Percentiles rank a stretch among this genome's conserved stretches.
phyloP scores from a whole-genome alignment of 768 basidiomycete species.

The Leccinum variicolor region DNA sequence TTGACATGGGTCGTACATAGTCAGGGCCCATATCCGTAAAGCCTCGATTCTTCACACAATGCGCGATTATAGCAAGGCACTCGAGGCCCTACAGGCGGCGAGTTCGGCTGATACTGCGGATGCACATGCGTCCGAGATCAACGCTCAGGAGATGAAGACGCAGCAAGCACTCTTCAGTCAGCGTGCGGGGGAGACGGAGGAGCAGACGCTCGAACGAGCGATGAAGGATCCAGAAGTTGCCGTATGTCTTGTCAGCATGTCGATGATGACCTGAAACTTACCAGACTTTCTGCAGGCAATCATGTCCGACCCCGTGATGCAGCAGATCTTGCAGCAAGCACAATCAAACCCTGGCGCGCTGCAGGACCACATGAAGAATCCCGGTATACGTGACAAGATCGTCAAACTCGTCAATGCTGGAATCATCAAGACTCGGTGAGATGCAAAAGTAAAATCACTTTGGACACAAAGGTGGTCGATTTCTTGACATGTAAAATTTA shows the following conservation, averaged over 20 bases:
- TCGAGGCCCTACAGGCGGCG: conserved; percentile 80
- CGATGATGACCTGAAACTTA: conserved; percentile 4
- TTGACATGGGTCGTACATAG: conserved; percentile 23
- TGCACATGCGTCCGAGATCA: conserved; percentile 83
- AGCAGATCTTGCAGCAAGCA: conserved; percentile 91
- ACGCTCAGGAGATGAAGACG: conserved; percentile 74
- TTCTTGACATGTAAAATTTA: conserved; percentile 20
- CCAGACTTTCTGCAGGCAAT: conserved; percentile 50
- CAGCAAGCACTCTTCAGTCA: conserved; percentile 77
- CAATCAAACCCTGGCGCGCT: conserved; percentile 85
- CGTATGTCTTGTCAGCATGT: conserved; percentile 42
- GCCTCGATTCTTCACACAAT: conserved; percentile 79
- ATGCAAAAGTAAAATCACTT: neutral
- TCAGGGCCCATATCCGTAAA: conserved; percentile 97
- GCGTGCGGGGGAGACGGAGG: conserved; percentile 82
- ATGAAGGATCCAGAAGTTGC: conserved; percentile 98
- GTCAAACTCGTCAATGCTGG: conserved; percentile 90
- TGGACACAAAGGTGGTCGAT: conserved; percentile 11
- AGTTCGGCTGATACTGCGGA: conserved; percentile 73
- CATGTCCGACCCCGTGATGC: conserved; percentile 91
- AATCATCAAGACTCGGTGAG: conserved; percentile 83
- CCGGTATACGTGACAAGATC: conserved; percentile 74
- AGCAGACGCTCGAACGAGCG: conserved; percentile 88
- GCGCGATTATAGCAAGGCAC: conserved; percentile 87
- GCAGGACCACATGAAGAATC: conserved; percentile 96